phyloP scores from a whole-genome alignment of 2,329 filamentous ascomycete species.

The Fusarium lyarnte region DNA sequence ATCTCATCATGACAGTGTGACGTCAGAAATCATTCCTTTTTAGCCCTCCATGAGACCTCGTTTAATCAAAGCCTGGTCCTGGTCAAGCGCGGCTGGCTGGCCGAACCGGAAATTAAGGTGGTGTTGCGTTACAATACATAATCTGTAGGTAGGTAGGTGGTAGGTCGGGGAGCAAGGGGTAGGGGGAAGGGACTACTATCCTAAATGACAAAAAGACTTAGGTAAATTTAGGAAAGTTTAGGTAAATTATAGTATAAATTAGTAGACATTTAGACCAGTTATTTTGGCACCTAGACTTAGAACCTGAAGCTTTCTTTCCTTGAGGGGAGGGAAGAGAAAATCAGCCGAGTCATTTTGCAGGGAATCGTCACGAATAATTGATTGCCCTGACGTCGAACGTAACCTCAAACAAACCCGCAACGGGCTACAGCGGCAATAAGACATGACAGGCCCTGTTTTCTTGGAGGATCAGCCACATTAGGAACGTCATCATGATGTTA shows the following conservation, averaged over 20 bases:
- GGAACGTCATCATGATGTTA: slow-evolving; percentile 11
- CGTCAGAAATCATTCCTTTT: slow-evolving; percentile 19
- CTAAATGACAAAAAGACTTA: too few species aligned
- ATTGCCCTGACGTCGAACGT: slow-evolving; percentile 28
- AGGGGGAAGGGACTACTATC: too few species aligned
- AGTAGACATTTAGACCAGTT: too few species aligned
- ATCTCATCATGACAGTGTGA: slow-evolving; percentile 38
- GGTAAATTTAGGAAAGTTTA: too few species aligned
- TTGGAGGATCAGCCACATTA: slow-evolving; percentile 15
- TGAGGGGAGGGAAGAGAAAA: not conserved
- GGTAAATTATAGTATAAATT: too few species aligned
- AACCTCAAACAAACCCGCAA: slow-evolving; percentile 23
- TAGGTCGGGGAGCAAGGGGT: too few species aligned
- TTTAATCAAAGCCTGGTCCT: slow-evolving; percentile 4
- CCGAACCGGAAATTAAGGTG: not conserved
- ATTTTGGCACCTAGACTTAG: too few species aligned
- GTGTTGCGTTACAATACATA: not conserved
- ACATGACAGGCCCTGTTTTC: slow-evolving; percentile 26
- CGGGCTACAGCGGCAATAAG: slow-evolving; percentile 27
- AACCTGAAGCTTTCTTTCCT: too few species aligned
- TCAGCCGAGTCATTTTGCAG: slow-evolving; percentile 21
- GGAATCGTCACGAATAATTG: slow-evolving; percentile 15
- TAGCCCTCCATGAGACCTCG: not conserved
- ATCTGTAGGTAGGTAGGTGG: not conserved
- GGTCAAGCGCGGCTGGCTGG: not conserved